These are phyloP conservation scores for Talaromyces sp. DNA, from an alignment of 2,329 filamentous ascomycete genomes.

Conservation along the genomic window DNA sequence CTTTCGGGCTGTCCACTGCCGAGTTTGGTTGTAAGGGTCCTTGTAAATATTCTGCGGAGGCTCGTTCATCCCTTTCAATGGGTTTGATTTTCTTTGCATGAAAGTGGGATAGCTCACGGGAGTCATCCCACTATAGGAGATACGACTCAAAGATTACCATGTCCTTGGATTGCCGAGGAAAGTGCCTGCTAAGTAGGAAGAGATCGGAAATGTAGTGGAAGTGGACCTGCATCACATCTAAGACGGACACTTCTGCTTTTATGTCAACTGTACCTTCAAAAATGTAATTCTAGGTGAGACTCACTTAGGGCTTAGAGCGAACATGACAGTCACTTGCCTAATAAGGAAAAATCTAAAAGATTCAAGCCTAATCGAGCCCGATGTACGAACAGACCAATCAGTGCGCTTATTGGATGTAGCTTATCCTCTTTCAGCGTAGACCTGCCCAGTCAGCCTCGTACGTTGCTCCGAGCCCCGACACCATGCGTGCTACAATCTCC, in stretches of 20 bases:
- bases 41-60: slow-evolving; percentile 3
- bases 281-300: not conserved
- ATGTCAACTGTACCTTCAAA: not conserved
- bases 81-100: too few species aligned
- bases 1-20: not conserved
- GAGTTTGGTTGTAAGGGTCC: not conserved
- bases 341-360: not conserved
- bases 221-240: not conserved
- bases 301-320: not conserved
- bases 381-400: not conserved
- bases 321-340: too few species aligned
- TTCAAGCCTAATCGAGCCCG: not conserved
- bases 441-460: not conserved
- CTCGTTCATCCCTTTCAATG: not conserved
- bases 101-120: not conserved
- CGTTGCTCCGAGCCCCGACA: not conserved
- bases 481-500: not conserved
- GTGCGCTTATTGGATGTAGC: not conserved
- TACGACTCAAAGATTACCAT: slow-evolving; percentile 13
- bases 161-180: not conserved
- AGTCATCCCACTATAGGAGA: not conserved
- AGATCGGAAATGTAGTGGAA: not conserved
- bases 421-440: not conserved
- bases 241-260: not conserved
- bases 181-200: not conserved